These are phyloP conservation scores for Perilla frutescens DNA, from an alignment of 257 asterid genomes.

Conservation along the genomic window DNA sequence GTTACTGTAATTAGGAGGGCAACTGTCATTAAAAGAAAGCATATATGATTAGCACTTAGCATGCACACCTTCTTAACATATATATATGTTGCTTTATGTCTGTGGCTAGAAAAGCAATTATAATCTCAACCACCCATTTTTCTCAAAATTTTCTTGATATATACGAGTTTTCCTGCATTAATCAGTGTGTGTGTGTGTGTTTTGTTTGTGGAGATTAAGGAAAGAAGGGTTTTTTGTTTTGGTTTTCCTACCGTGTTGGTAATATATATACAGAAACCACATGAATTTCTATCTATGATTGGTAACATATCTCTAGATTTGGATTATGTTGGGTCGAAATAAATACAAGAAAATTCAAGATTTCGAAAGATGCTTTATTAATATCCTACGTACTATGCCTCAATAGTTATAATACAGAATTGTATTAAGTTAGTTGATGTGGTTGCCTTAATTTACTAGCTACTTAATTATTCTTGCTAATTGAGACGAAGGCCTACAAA, in stretches of 20 bases:
- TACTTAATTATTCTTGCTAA: no score
- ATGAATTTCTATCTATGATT: neutral
- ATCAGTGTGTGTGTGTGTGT: neutral
- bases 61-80: neutral
- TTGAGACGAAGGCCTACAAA: no score
- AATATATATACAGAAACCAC: neutral
- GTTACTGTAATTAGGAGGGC: slow-evolving; percentile 20
- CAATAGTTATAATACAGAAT: no score
- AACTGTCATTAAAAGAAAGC: slow-evolving; percentile 31
- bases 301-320: neutral
- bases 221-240: neutral
- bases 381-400: no score
- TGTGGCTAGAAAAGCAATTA: slow-evolving; percentile 31
- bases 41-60: slow-evolving; percentile 5
- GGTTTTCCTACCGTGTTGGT: neutral
- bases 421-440: no score
- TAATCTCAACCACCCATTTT: slow-evolving; percentile 41
- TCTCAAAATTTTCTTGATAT: neutral
- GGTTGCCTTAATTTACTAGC: no score
- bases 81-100: slow-evolving; percentile 29
- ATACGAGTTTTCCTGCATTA: neutral
- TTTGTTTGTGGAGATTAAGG: neutral
- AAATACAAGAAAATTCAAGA: neutral
- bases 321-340: neutral
- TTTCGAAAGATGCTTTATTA: neutral